Evolutionary conservation across 2,329 filamentous ascomycete species (phyloP).

Genomic region (Sporothrix pallida): DNA sequence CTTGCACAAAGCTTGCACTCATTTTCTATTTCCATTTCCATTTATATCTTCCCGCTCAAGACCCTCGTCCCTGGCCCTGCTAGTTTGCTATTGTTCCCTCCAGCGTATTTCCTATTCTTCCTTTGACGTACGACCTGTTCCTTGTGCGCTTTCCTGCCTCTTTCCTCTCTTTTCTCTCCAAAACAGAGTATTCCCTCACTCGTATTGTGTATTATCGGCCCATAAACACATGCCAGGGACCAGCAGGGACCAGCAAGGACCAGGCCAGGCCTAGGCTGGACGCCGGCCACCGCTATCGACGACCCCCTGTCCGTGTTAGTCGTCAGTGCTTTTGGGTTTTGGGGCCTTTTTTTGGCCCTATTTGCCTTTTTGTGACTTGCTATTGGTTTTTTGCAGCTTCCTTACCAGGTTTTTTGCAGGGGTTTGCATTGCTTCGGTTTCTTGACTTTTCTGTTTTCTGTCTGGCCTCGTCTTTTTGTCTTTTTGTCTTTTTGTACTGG

Average conservation of each 20-base stretch:
- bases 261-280: neutral
- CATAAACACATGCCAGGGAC: slow-evolving; percentile 11
- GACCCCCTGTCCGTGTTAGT: slow-evolving; percentile 10
- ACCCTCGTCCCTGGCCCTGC: slow-evolving; percentile 14
- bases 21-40: slow-evolving; percentile 5
- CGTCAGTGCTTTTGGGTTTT: slow-evolving; percentile 2
- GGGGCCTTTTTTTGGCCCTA: neutral
- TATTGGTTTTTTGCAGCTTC: no score
- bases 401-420: neutral
- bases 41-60: slow-evolving; percentile 2
- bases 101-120: neutral
- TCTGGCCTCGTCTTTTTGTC: neutral
- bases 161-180: neutral
- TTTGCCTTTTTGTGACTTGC: no score
- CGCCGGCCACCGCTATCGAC: slow-evolving; percentile 3
- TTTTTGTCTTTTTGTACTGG: neutral
- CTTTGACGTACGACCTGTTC: neutral
- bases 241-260: neutral
- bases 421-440: neutral
- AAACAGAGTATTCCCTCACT: neutral
- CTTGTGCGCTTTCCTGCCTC: neutral
- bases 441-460: neutral
- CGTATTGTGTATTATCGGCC: slow-evolving; percentile 5
- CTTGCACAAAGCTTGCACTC: neutral
- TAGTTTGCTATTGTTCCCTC: neutral